Evolutionary conservation across 768 basidiomycete genomes (phyloP).

Genomic region (Kwoniella sp.): DNA sequence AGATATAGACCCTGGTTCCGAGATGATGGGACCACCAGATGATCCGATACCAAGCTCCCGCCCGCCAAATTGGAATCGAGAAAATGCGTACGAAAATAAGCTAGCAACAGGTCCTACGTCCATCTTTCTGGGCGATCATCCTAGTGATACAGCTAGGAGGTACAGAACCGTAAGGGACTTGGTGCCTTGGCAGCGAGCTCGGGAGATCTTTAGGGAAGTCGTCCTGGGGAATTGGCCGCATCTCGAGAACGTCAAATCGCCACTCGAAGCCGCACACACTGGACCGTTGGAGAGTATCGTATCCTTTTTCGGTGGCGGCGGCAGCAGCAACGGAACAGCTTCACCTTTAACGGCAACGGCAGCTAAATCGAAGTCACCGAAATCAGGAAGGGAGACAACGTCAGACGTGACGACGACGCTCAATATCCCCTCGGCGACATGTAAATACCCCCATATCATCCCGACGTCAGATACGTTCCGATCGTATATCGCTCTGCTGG

Average conservation of each 20-base stretch:
- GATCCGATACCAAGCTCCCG: slow-evolving; percentile 9
- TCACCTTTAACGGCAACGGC: too few relatives aligned
- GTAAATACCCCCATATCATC: slow-evolving; percentile 58
- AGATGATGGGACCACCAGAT: slow-evolving; percentile 5
- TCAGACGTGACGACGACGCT: not conserved
- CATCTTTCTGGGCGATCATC: slow-evolving; percentile 36
- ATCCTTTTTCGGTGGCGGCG: slow-evolving; percentile 13
- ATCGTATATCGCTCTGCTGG: slow-evolving; percentile 67
- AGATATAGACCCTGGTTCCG: too few relatives aligned
- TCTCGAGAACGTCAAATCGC: slow-evolving; percentile 53
- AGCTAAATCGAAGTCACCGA: too few relatives aligned
- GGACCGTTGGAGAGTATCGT: slow-evolving; percentile 17
- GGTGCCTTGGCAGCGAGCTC: slow-evolving; percentile 60
- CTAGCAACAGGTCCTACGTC: slow-evolving; percentile 26
- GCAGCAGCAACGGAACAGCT: too few relatives aligned
- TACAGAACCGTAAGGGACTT: slow-evolving; percentile 26
- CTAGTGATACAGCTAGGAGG: slow-evolving; percentile 35
- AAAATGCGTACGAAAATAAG: not conserved
- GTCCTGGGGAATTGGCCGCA: slow-evolving; percentile 65
- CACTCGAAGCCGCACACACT: slow-evolving; percentile 53
- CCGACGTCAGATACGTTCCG: slow-evolving; percentile 63
- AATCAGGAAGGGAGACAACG: too few relatives aligned
- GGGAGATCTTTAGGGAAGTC: slow-evolving; percentile 63
- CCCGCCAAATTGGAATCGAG: not conserved
- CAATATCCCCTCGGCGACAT: slow-evolving; percentile 18